These are phyloP conservation scores for Solanum pinnatisectum DNA, from an alignment of 257 asterid genomes.

Conservation along the genomic window DNA sequence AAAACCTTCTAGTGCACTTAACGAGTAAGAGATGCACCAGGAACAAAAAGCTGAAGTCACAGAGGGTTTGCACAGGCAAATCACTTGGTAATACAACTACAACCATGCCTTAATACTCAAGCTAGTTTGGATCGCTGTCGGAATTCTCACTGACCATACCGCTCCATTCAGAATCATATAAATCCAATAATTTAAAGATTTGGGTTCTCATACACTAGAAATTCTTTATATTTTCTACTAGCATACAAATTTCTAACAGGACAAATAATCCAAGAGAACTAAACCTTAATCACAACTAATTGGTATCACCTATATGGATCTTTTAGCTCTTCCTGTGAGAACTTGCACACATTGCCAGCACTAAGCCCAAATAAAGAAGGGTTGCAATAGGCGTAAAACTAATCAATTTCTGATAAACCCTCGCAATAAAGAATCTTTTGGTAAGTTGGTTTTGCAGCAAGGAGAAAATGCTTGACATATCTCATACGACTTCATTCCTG, in stretches of 20 bases:
- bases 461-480: neutral
- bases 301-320: neutral
- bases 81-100: neutral
- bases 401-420: neutral
- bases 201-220: neutral
- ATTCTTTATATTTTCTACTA: neutral
- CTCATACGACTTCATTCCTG: neutral
- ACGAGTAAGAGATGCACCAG: neutral
- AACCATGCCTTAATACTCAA: neutral
- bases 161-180: neutral
- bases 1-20: neutral
- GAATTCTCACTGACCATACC: neutral
- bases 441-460: neutral
- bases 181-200: neutral
- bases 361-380: neutral
- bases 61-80: neutral
- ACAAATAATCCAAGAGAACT: neutral
- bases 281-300: neutral
- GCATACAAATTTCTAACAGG: neutral
- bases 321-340: neutral
- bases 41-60: neutral
- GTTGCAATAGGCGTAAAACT: neutral
- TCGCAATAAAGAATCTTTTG: neutral
- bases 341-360: neutral
- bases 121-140: neutral